Conservation (phyloP, 2,329 filamentous ascomycete genomes). For the Blastomyces emzantsi region DNA sequence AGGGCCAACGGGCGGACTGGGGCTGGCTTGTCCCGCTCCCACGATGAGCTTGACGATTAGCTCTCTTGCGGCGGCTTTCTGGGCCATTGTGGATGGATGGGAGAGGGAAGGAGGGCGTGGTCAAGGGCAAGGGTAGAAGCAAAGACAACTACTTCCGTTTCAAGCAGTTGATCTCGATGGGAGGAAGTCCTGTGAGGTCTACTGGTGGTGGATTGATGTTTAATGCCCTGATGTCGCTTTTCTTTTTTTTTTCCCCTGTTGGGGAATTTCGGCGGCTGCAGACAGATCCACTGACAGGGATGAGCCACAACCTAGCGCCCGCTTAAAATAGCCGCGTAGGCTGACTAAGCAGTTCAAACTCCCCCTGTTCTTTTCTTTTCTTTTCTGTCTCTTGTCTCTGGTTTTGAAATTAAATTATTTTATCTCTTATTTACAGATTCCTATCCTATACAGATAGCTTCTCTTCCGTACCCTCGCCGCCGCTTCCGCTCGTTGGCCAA, state of each 20-base stretch:
- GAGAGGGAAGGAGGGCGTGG: neutral
- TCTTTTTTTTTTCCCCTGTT: neutral
- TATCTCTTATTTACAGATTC: too few relatives aligned
- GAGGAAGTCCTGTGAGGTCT: neutral
- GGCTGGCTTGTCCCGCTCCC: constrained; percentile 87
- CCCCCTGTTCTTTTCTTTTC: neutral
- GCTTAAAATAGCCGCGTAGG: neutral
- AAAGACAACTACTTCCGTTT: constrained; percentile 6
- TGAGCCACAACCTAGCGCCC: neutral
- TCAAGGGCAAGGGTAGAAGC: neutral
- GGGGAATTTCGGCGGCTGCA: constrained; percentile 4
- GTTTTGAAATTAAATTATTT: neutral
- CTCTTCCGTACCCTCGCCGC: neutral
- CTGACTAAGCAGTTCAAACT: neutral
- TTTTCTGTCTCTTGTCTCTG: neutral
- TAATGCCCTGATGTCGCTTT: neutral
- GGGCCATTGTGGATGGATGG: constrained; percentile 40
- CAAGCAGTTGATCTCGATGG: constrained; percentile 8
- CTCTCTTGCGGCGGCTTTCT: constrained; percentile 47
- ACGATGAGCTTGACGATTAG: constrained; percentile 96
- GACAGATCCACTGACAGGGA: neutral
- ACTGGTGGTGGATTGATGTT: neutral
- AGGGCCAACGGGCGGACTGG: constrained; percentile 91
- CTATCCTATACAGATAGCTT: too few relatives aligned
- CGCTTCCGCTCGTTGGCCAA: neutral